Conservation (phyloP, 2,329 filamentous ascomycete genomes). For the Bipolaris oryzae region DNA sequence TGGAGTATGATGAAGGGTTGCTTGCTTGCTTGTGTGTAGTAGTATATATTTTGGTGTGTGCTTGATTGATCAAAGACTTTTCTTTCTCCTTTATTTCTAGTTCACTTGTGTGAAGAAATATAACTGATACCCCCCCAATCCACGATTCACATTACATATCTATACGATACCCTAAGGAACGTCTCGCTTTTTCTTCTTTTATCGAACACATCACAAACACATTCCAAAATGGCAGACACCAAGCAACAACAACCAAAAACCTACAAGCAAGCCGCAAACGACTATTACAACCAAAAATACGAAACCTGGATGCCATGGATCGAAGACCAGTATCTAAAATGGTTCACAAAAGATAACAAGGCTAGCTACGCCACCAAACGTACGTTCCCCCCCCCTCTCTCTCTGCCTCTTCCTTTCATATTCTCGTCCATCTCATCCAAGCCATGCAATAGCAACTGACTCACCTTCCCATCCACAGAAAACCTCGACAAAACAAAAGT, state of each 20-base stretch:
- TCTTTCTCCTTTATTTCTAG: background rate
- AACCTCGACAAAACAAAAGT: conserved; percentile 72
- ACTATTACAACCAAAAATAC: conserved; percentile 74
- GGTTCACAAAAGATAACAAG: conserved; percentile 80
- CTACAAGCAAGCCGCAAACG: conserved; percentile 39
- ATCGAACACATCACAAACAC: background rate
- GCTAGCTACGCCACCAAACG: conserved; percentile 72
- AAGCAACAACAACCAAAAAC: conserved; percentile 27
- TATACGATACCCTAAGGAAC: background rate
- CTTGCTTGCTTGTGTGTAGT: background rate
- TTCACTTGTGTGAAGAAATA: background rate
- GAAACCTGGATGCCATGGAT: conserved; percentile 79
- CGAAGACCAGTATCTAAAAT: conserved; percentile 73
- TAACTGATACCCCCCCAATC: background rate
- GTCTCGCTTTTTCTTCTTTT: background rate
- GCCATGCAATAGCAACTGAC: background rate
- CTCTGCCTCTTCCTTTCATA: too few relatives aligned
- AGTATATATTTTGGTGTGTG: background rate
- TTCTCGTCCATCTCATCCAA: too few relatives aligned
- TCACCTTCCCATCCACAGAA: conserved; percentile 57
- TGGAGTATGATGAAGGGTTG: background rate
- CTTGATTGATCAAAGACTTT: background rate
- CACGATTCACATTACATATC: background rate
- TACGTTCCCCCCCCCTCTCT: conserved; percentile 45
- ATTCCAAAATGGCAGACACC: conserved; percentile 9